A percentile compares a stretch with the other conserved stretches of the same genome.
phyloP scores from a whole-genome alignment of 2,329 filamentous ascomycete species.

The Botrytis paeoniae region DNA sequence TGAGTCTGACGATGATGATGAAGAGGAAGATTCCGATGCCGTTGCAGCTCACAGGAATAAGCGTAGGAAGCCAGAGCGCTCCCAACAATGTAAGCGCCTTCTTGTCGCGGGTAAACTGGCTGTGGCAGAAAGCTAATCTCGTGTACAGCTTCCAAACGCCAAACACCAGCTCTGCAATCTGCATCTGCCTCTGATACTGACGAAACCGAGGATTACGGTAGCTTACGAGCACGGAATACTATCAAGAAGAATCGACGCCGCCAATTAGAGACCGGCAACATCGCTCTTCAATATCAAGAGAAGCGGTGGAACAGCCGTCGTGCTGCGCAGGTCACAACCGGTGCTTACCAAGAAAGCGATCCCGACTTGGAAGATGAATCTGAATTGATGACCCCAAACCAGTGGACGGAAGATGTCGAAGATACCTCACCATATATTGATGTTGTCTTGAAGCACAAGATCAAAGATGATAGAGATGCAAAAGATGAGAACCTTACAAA shows the following conservation, averaged over 20 bases:
- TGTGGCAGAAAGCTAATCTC: conserved; percentile 28
- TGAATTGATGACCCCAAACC: conserved; percentile 62
- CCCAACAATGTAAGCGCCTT: conserved; percentile 56
- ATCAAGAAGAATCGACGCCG: conserved; percentile 78
- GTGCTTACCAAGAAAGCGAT: conserved; percentile 65
- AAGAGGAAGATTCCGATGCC: conserved; percentile 71
- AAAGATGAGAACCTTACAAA: conserved; percentile 53
- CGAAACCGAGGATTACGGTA: conserved; percentile 71
- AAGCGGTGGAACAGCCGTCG: conserved; percentile 89
- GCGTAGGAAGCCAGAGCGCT: conserved; percentile 65
- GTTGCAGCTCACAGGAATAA: conserved; percentile 58
- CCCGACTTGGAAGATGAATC: conserved; percentile 63
- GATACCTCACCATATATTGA: conserved; percentile 86
- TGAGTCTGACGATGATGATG: conserved; percentile 49
- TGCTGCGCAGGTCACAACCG: conserved; percentile 67
- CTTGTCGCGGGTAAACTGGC: conserved; percentile 20
- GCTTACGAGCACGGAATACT: conserved; percentile 63
- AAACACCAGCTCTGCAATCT: conserved; percentile 53
- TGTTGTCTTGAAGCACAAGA: conserved; percentile 80
- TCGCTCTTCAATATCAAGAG: conserved; percentile 67
- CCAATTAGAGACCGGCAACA: conserved; percentile 63
- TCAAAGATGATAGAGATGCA: conserved; percentile 65
- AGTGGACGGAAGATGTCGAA: conserved; percentile 68
- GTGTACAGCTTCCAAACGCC: conserved; percentile 55
- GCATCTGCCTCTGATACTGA: conserved; percentile 67